These are phyloP conservation scores for Capsella bursapastoris DNA, from an alignment of 345 rosid species.

Conservation along the genomic window DNA sequence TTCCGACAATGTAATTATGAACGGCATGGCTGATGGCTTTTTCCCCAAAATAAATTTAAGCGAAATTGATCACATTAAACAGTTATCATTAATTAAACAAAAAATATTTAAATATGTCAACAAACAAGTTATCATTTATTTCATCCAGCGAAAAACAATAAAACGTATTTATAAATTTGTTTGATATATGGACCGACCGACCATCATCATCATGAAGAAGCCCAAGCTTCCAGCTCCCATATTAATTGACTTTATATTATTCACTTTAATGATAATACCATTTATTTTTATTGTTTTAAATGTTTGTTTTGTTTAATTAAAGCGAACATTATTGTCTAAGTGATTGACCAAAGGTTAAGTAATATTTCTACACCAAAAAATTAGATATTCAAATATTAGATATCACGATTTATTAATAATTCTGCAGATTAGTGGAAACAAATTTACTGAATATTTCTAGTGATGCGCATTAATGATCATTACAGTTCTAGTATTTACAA, in stretches of 20 bases:
- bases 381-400: too few species aligned
- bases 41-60: constrained; percentile 16
- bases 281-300: too few species aligned
- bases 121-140: constrained; percentile 30
- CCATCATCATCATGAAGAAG: constrained; percentile 14
- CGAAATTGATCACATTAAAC: background rate
- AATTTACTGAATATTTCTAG: too few species aligned
- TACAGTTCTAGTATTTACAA: too few species aligned
- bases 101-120: background rate
- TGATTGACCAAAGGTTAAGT: too few species aligned
- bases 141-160: constrained; percentile 23
- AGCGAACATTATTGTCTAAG: too few species aligned
- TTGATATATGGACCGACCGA: constrained; percentile 32
- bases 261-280: constrained; percentile 4
- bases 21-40: constrained; percentile 22
- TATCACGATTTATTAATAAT: too few species aligned
- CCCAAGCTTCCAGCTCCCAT: constrained; percentile 27
- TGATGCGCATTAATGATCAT: too few species aligned
- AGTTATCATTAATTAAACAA: background rate
- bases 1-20: constrained; percentile 38
- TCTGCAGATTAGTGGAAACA: too few species aligned
- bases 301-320: background rate
- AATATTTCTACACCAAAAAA: too few species aligned
- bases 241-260: constrained; percentile 2
- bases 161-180: constrained; percentile 7